Base-by-base conservation (phyloP, 371 early-diverging fungal genomes). In the Rhizopus delemar region DNA sequence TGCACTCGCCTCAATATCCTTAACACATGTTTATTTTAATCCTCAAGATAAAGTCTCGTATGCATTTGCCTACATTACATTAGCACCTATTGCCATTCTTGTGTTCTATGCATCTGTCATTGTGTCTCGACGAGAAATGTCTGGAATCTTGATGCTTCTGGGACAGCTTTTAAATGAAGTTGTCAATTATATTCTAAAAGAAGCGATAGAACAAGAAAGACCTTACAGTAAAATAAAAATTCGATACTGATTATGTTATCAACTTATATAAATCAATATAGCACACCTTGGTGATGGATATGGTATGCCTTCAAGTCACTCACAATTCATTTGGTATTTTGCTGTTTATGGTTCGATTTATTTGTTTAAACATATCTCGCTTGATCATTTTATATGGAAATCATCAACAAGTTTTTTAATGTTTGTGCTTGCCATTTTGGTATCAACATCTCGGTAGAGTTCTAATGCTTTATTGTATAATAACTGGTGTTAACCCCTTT, bases 221-320 rank as follows among this genome's bases (percentile, higher is more conserved):
- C 96, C 95, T 0, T 77, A 85, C 57, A 69, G 93, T 91, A 80
- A 61, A 60, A 32, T n/a, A 13, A 8, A 38, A 38, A 13, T 38
- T 11, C 8, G 13, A 8, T 13, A 38, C 13, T 38, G 5, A 38
- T 38, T 11, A 48, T 39, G 35, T 39, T 33, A n/a, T 31, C 13
- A 12, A 22, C 31, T 46, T 43, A 36, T 29, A 35, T 22, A 49
- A 15, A 13, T 35, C 51, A 49, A 22, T 36, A 33, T 60, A 89
- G 88, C 69, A 48, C 86, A 87, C 57, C 76, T 94, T 9, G 94
- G 94, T 3, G 82, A 82, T 39, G 96, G 95, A 0, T 95, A 95
- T 70, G 97, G 96, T 13, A 95, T 96, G 96, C 97, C 97, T 1
- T 92, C 93, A 3, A 89, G 90, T 51, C 97, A 97, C 65, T 74